Evolutionary conservation across 2,329 filamentous ascomycete genomes (phyloP).

Genomic region (Ilyonectria mors-panacis): DNA sequence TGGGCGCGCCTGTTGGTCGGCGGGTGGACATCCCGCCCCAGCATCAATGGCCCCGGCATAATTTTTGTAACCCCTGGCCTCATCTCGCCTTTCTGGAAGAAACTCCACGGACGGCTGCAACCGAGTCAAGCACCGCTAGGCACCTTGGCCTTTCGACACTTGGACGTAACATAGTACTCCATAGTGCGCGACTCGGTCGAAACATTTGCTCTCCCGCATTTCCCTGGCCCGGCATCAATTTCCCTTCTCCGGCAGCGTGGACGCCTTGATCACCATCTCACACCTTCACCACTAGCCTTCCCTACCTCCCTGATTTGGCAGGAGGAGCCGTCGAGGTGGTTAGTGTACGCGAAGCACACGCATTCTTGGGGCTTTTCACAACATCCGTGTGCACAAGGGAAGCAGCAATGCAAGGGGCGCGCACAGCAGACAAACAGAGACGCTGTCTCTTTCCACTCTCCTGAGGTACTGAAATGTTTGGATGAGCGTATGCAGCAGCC

Average conservation of each 20-base stretch:
- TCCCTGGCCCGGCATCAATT: conserved; percentile 25
- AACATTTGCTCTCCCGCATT: conserved; percentile 16
- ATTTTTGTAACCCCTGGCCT: conserved; percentile 37
- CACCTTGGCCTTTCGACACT: conserved; percentile 18
- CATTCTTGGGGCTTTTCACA: conserved; percentile 28
- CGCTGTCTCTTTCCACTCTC: conserved; percentile 18
- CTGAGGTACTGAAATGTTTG: conserved; percentile 1
- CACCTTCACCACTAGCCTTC: conserved; percentile 18
- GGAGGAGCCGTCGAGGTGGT: conserved; percentile 19
- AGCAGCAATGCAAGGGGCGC: conserved; percentile 19
- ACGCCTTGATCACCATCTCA: conserved; percentile 21
- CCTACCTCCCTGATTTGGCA: conserved; percentile 31
- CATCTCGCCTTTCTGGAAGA: conserved; percentile 40
- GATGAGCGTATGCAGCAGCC: conserved; percentile 6
- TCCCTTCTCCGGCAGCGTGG: conserved; percentile 23
- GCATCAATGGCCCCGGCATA: conserved; percentile 27
- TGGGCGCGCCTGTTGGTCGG: conserved; percentile 17
- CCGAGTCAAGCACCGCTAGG: conserved; percentile 23
- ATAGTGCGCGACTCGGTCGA: conserved; percentile 10
- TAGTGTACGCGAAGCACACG: conserved; percentile 26
- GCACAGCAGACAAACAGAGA: conserved; percentile 5
- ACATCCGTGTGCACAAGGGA: conserved; percentile 17
- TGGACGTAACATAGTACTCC: conserved; percentile 6
- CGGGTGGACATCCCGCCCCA: conserved; percentile 28
- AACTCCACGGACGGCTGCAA: conserved; percentile 26